Evolutionary conservation across 495 filamentous ascomycete species (phyloP).

Genomic region (Xylaria nigripes): DNA sequence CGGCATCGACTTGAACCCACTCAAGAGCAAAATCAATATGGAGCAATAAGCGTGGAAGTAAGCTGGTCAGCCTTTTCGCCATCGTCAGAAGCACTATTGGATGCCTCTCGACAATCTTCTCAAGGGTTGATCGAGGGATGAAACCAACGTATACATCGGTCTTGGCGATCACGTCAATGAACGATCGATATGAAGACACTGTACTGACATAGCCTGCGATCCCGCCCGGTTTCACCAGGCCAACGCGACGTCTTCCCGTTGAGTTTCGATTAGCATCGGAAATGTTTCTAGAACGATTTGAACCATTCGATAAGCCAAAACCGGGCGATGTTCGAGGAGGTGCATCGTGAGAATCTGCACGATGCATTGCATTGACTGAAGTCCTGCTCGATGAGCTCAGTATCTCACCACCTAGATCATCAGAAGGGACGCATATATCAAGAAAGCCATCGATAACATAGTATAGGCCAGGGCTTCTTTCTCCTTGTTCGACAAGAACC

Average conservation of each 20-base stretch:
- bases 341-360: constrained; percentile 21
- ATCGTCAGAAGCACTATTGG: constrained; percentile 89
- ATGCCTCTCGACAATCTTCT: constrained; percentile 84
- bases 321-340: constrained; percentile 13
- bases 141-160: constrained; percentile 99
- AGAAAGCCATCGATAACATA: constrained; percentile 97
- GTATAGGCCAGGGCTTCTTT: constrained; percentile 90
- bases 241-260: constrained; percentile 54
- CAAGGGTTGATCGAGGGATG: constrained; percentile 74
- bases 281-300: constrained; percentile 4
- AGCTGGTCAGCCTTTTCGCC: constrained; percentile 84
- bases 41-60: constrained; percentile 83
- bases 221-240: constrained; percentile 88
- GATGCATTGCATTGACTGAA: constrained; percentile 29
- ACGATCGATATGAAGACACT: constrained; percentile 88
- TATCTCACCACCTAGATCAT: constrained; percentile 29
- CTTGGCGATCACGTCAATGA: constrained; percentile 93
- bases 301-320: constrained; percentile 12
- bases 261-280: constrained; percentile 14
- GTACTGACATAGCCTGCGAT: constrained; percentile 91
- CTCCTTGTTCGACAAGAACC: constrained; percentile 93
- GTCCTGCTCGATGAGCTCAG: constrained; percentile 27
- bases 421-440: constrained; percentile 60
- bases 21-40: constrained; percentile 98
- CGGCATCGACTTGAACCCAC: constrained; percentile 93